These are phyloP conservation scores for Russula sp. DNA, from an alignment of 768 basidiomycete species.

Conservation along the genomic window DNA sequence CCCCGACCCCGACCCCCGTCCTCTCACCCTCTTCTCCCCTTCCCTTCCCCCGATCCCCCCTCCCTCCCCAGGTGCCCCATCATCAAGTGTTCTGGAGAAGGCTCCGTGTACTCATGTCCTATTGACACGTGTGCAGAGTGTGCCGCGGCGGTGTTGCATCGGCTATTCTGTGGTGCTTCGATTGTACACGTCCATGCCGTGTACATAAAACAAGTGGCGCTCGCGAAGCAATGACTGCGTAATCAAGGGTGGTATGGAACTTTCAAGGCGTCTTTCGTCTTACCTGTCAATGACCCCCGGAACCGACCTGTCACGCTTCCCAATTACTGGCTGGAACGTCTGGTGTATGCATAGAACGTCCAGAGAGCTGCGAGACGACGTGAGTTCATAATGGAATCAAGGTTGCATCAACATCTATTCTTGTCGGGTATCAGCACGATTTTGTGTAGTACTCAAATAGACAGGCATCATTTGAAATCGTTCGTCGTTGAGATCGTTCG, in stretches of 20 bases:
- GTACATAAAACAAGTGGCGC: slow-evolving; percentile 18
- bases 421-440: not conserved
- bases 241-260: slow-evolving; percentile 1
- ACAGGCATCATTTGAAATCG: not conserved
- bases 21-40: not conserved
- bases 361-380: not conserved
- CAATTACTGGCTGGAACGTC: not conserved
- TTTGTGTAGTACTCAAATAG: not conserved
- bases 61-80: not conserved
- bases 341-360: not conserved
- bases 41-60: not conserved
- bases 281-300: not conserved
- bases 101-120: not conserved
- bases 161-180: slow-evolving; percentile 16
- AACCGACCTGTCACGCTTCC: not conserved
- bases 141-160: slow-evolving; percentile 11
- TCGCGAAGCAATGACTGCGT: not conserved
- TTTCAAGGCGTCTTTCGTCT: slow-evolving; percentile 4
- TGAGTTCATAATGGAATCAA: not conserved
- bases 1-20: not conserved
- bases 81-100: not conserved
- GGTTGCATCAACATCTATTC: not conserved
- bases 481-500: too few relatives aligned
- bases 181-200: slow-evolving; percentile 18
- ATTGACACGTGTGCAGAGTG: slow-evolving; percentile 16